These are phyloP conservation scores for Brassica hybrid DNA, from an alignment of 441 rosid species.

Conservation along the genomic window DNA sequence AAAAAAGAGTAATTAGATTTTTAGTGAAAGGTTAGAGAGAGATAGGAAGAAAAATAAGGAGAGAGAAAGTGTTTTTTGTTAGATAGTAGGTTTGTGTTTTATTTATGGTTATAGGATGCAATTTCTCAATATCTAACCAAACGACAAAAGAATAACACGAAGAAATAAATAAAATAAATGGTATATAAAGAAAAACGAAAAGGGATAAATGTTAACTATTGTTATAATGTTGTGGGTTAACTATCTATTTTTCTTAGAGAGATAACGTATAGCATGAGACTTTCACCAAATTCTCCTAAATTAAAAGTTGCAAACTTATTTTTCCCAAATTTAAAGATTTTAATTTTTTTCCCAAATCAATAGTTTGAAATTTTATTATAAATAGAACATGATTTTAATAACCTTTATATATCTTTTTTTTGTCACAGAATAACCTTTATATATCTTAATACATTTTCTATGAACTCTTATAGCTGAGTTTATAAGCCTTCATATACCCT, in stretches of 20 bases:
- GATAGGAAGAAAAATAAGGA: too few species aligned
- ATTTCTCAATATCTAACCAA: neutral
- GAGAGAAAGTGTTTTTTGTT: too few species aligned
- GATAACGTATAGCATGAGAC: neutral
- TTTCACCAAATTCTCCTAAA: neutral
- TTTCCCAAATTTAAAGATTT: neutral
- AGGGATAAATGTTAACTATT: neutral
- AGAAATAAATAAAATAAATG: neutral
- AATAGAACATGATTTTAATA: neutral
- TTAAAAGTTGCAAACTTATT: neutral
- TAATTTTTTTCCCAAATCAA: neutral
- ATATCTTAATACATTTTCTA: neutral
- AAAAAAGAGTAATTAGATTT: too few species aligned
- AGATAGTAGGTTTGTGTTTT: too few species aligned
- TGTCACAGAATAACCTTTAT: too few species aligned
- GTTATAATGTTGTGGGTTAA: neutral
- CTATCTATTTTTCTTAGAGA: neutral
- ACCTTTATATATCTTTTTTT: too few species aligned
- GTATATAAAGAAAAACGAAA: neutral
- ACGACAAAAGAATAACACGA: neutral
- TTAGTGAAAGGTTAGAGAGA: too few species aligned
- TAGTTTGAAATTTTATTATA: neutral
- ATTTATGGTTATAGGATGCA: too few species aligned
- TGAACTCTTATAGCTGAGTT: neutral
- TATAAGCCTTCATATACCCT: neutral